Evolutionary conservation across 768 basidiomycete genomes (phyloP), one percentile per base, ranked within the genome.

Genomic region (Naematelia encephala): DNA sequence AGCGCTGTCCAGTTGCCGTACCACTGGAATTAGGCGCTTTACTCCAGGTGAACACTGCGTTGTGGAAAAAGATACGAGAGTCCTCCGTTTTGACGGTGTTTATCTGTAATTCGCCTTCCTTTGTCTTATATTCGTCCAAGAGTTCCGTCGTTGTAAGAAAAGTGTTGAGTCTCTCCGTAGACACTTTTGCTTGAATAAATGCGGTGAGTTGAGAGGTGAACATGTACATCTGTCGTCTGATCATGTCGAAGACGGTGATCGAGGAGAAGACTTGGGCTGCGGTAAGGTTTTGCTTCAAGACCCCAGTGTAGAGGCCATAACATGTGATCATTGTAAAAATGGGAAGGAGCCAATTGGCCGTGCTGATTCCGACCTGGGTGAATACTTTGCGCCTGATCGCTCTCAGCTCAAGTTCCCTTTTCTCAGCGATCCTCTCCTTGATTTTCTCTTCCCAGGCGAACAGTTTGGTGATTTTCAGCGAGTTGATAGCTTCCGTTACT

Each of bases 381-480:
- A 86, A 66, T 66, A 84, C 82, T 43, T 80, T 75, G 66, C 81
- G 83, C 79, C 81, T 82, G 43, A 86, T 77, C 73, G 80, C 81
- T 2, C 65, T 57, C 13, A 90, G 75, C 72, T 90, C 88, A 2
- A 81, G 81, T 45, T 85, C 82, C 59, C 88, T 81, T 65, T 83
- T 84, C 26, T 81, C 80, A 21, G 80, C 75, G 46, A 90, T 79
- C 50, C 80, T 80, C 12, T 80, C 71, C 22, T 82, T 78, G 68
- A 86, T 82, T 48, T 82, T 66, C 13, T 63, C 81, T 57, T 81
- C 80, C 80, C 74, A 78, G 21, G 77, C 87, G 64, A 89, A 87
- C 42, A 88, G 76, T 73, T 88, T 88, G 68, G 87, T 79, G 83
- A 87, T 86, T 14, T 85, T 81, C 16, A 86, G 73, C n/a, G 61